Evolutionary conservation across 176 grass and related monocot species (phyloP).

Genomic region (Pharus latifolius): DNA sequence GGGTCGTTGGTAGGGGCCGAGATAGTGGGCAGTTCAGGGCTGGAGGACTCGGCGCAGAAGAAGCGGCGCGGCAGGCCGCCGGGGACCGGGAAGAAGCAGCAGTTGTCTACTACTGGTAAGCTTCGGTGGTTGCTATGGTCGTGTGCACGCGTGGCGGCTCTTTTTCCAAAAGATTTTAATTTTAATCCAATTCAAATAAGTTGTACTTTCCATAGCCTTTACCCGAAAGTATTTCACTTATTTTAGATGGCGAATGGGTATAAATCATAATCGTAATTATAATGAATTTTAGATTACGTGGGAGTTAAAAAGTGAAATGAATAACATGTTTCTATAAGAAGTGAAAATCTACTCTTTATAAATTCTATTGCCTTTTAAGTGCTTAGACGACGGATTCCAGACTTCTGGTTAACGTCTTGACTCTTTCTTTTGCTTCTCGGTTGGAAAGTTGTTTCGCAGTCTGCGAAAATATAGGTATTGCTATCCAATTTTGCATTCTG

Average conservation of each 20-base stretch:
- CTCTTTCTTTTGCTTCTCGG: neutral
- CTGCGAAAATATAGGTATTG: neutral
- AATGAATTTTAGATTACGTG: too few species aligned
- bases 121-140: neutral
- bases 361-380: neutral
- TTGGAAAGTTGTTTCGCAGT: neutral
- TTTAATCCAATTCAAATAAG: too few species aligned
- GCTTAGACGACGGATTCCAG: neutral
- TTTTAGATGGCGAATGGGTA: too few species aligned
- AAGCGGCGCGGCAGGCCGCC: constrained; percentile 61
- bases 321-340: too few species aligned
- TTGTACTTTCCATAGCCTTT: too few species aligned
- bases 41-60: constrained; percentile 41
- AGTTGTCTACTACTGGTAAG: constrained; percentile 41
- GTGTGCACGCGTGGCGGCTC: too few species aligned
- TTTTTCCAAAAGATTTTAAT: neutral
- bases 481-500: neutral
- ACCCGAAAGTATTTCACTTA: too few species aligned
- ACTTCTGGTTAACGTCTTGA: too few species aligned
- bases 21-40: neutral
- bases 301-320: too few species aligned
- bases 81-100: constrained; percentile 66
- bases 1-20: constrained; percentile 10
- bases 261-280: too few species aligned
- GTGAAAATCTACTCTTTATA: too few species aligned